phyloP scores from a whole-genome alignment of 176 grass and related monocot genomes.

The Themeda triandra region DNA sequence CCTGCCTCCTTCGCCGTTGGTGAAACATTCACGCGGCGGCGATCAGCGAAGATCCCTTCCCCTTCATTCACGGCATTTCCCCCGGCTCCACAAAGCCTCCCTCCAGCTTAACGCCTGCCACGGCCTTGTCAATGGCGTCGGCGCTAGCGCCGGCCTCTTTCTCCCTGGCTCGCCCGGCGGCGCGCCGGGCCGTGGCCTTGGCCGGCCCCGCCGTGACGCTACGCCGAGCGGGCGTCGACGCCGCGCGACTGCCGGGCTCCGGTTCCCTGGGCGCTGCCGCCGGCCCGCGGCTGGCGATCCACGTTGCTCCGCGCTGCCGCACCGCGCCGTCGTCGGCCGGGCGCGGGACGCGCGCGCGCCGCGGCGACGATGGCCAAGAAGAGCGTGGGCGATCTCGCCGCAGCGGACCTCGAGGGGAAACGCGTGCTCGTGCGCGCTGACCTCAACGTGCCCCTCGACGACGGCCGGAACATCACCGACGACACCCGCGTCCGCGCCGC shows the following conservation, averaged over 20 bases:
- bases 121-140: slow-evolving; percentile 1
- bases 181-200: not conserved
- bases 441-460: slow-evolving; percentile 47
- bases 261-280: not conserved
- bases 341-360: slow-evolving; percentile 9
- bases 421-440: slow-evolving; percentile 31
- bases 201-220: not conserved
- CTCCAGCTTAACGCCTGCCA: not conserved
- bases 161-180: not conserved
- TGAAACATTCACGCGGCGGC: not conserved
- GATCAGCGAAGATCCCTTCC: not conserved
- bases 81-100: not conserved
- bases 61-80: not conserved
- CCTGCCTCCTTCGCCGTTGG: too few relatives aligned
- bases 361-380: slow-evolving; percentile 40
- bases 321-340: not conserved
- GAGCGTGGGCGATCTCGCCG: slow-evolving; percentile 39
- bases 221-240: not conserved
- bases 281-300: not conserved
- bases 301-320: not conserved
- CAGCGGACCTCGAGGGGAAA: slow-evolving; percentile 34
- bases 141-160: slow-evolving; percentile 10
- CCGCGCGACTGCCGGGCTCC: not conserved
- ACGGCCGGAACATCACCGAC: slow-evolving; percentile 35
- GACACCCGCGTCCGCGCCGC: slow-evolving; percentile 43